phyloP scores from a whole-genome alignment of 495 filamentous ascomycete species.

The Cairneyella variabilis region DNA sequence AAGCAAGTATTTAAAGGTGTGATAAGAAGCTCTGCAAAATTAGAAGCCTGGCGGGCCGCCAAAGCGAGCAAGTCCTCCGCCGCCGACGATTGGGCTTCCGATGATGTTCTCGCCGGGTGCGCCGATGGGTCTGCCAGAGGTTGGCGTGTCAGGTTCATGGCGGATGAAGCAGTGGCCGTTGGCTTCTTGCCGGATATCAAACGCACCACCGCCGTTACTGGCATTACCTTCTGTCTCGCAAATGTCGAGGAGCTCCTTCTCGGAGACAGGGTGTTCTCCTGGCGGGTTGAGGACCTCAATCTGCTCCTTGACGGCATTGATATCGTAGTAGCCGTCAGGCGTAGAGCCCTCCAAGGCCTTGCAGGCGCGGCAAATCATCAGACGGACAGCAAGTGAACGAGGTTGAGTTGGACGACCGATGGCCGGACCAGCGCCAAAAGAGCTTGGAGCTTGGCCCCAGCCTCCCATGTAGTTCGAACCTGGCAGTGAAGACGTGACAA shows the following conservation, averaged over 20 bases:
- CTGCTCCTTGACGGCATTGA: conserved; percentile 60
- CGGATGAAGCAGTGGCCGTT: conserved; percentile 52
- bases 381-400: conserved; percentile 40
- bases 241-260: conserved; percentile 78
- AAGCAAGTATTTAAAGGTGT: too few species aligned
- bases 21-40: too few species aligned
- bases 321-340: conserved; percentile 59
- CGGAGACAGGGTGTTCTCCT: conserved; percentile 53
- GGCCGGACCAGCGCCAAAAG: conserved; percentile 22
- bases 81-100: conserved; percentile 51
- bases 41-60: conserved; percentile 23
- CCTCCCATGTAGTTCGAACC: conserved; percentile 24
- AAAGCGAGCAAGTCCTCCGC: conserved; percentile 16
- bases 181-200: conserved; percentile 56
- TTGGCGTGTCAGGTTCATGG: conserved; percentile 51
- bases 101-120: conserved; percentile 56
- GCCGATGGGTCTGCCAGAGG: conserved; percentile 36
- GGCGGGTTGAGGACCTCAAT: conserved; percentile 56
- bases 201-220: conserved; percentile 85
- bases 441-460: conserved; percentile 14
- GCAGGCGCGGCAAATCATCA: conserved; percentile 46
- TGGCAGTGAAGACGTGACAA: conserved; percentile 23
- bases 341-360: conserved; percentile 38
- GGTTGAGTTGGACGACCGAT: conserved; percentile 33
- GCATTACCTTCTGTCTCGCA: conserved; percentile 86